Evolutionary conservation across 345 rosid species (phyloP), one percentile per base, ranked within the genome.

Genomic region (Syzygium aqueum): DNA sequence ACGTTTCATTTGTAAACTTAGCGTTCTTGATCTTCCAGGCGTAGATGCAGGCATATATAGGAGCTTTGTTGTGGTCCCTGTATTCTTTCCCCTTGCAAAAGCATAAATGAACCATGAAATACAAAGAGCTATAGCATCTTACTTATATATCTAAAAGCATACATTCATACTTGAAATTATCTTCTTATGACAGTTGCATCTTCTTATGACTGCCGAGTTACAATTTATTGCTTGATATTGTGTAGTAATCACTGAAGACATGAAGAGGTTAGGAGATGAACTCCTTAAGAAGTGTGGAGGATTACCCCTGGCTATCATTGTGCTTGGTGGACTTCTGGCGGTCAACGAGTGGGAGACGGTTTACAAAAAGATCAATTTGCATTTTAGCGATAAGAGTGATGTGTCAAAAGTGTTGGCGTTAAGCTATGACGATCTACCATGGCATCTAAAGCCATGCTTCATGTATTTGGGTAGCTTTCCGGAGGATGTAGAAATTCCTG

Each of bases 251-350:
- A 54, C 3, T 22, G 11, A 50, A 56, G 84, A 30, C 6, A 88
- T 85, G 90, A 91, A 92, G 87, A 65, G 46, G 3, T 19, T 90
- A 53, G 92, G 91, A 84, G 87, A 84, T 84, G 89, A 89, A 53
- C 91, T 92, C 89, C 85, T 90, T 40, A 85, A 86, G 19, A 91
- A 82, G 82, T 89, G 92, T 67, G 88, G 89, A 61, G 91, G 91
- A 27, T 51, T 92, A 82, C 92, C 93, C 1, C 56, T 92, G 84
- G 92, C 92, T 16, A 67, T 91, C 53, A 84, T 92, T 22, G 92
- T 88, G 86, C 92, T 92, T 25, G 91, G 92, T 33, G 93, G 92
- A 67, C 89, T 90, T 53, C 33, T 92, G 87, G 93, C 86, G 14
- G 4, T 46, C 53, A 52, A 67, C 19, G 90, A 89, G 37, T 90